Conservation (phyloP, 371 early-diverging fungal species). For the Syncephalastrum sp. region DNA sequence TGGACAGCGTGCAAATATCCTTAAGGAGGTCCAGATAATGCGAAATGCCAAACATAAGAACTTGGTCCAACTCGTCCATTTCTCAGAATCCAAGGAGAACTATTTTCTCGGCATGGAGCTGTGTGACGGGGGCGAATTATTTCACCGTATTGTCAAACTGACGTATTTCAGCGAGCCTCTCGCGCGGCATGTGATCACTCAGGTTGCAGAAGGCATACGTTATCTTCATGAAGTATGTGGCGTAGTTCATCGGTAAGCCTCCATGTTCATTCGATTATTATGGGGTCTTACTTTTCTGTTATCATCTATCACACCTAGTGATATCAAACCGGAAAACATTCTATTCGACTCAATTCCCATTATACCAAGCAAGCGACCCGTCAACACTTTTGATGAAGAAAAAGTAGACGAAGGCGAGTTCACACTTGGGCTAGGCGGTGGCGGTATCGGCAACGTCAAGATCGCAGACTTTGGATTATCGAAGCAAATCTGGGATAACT, state of each 20-base stretch:
- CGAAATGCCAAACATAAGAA: constrained; percentile 77
- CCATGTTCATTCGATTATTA: neutral
- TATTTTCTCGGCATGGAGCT: constrained; percentile 86
- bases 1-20: constrained; percentile 68
- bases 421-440: constrained; percentile 58
- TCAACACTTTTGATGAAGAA: constrained; percentile 22
- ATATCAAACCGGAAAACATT: constrained; percentile 90
- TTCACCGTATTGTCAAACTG: constrained; percentile 78
- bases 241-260: constrained; percentile 79
- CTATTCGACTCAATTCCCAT: constrained; percentile 62
- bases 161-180: constrained; percentile 80
- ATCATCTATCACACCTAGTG: constrained; percentile 56
- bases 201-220: constrained; percentile 87
- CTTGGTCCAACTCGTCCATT: constrained; percentile 74
- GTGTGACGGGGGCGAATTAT: constrained; percentile 85
- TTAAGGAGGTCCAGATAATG: constrained; percentile 90
- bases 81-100: constrained; percentile 60
- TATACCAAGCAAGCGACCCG: constrained; percentile 21
- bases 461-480: constrained; percentile 75
- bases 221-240: constrained; percentile 89
- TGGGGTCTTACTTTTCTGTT: constrained; percentile 27
- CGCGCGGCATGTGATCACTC: constrained; percentile 80
- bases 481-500: constrained; percentile 69
- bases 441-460: constrained; percentile 68
- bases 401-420: constrained; percentile 62